These are phyloP conservation scores for Colletotrichum simmondsii DNA, from an alignment of 2,329 filamentous ascomycete species.

Conservation along the genomic window DNA sequence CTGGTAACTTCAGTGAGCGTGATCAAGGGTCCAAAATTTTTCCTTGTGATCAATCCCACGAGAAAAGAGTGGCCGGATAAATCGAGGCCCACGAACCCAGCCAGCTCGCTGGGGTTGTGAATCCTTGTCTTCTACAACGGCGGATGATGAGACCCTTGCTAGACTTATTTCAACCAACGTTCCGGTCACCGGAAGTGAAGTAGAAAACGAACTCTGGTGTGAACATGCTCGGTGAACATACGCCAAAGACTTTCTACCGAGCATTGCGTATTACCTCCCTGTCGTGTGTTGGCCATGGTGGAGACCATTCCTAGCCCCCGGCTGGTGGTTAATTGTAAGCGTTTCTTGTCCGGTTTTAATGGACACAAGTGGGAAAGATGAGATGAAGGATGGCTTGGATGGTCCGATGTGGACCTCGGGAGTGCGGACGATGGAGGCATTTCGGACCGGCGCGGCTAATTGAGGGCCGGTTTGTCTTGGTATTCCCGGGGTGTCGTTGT, in stretches of 20 bases:
- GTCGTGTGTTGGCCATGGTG: background rate
- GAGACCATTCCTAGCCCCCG: background rate
- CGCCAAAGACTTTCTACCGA: background rate
- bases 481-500: background rate
- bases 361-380: constrained; percentile 13
- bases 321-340: background rate
- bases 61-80: constrained; percentile 9
- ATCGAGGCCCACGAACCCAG: constrained; percentile 22
- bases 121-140: background rate
- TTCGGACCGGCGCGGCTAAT: constrained; percentile 32
- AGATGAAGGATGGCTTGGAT: constrained; percentile 20
- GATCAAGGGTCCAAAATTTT: background rate
- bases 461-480: constrained; percentile 6
- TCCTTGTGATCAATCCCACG: background rate
- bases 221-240: background rate
- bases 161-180: background rate
- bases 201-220: too few relatives aligned
- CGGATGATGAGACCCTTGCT: background rate
- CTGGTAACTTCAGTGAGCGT: background rate
- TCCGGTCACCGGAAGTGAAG: background rate
- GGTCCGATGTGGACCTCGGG: constrained; percentile 15
- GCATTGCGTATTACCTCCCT: background rate
- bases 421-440: background rate
- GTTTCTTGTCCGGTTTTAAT: background rate
- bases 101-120: background rate